Conservation (phyloP, 345 rosid genomes). For the Geranium brycei region DNA sequence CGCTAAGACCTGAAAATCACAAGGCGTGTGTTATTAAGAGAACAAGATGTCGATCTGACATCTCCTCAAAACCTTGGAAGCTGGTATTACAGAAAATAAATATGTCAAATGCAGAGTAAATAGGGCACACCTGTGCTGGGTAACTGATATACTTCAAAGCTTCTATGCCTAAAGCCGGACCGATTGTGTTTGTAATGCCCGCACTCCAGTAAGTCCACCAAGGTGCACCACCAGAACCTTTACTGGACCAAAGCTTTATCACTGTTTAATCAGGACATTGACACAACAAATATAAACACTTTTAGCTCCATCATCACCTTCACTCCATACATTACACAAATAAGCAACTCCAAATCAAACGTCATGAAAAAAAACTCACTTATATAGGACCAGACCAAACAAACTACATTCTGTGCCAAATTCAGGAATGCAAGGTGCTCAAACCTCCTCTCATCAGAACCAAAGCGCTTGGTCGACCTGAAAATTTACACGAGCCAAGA, state of each 20-base stretch:
- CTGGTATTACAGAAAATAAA: no score
- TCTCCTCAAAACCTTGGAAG: background rate
- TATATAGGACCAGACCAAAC: conserved; percentile 80
- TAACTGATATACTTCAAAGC: conserved; percentile 93
- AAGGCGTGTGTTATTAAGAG: conserved; percentile 6
- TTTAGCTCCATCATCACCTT: conserved; percentile 3
- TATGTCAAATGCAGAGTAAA: background rate
- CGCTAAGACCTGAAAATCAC: conserved; percentile 57
- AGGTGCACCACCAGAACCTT: conserved; percentile 60
- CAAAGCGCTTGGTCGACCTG: conserved; percentile 87
- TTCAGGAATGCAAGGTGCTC: conserved; percentile 85
- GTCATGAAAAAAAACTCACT: conserved; percentile 35
- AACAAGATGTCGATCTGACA: background rate
- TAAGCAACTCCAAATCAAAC: background rate
- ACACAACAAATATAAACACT: background rate
- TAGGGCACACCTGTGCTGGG: conserved; percentile 73
- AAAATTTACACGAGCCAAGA: background rate
- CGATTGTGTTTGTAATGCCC: conserved; percentile 90
- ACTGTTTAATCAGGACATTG: conserved; percentile 24
- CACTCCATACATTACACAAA: background rate
- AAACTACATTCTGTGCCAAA: conserved; percentile 80
- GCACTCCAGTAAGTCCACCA: conserved; percentile 98
- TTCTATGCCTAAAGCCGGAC: conserved; percentile 97
- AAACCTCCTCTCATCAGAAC: conserved; percentile 70
- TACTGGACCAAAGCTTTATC: conserved; percentile 81